Conservation (phyloP, 768 basidiomycete species). For the Leucocoprinus leucothites region DNA sequence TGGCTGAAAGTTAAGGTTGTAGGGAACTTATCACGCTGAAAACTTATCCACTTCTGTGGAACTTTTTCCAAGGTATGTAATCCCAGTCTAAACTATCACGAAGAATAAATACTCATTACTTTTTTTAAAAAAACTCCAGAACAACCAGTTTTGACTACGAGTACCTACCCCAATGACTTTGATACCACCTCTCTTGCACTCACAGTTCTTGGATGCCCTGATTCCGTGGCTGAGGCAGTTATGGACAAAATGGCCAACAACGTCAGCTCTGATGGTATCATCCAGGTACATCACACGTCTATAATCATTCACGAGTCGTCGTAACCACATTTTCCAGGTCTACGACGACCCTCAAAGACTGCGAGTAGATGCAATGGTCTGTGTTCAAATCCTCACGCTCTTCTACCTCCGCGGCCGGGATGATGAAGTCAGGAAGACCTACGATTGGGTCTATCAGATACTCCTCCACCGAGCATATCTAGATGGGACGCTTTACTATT, state of each 20-base stretch:
- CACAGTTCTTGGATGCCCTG: conserved; percentile 33
- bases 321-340: conserved; percentile 29
- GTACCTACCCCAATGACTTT: conserved; percentile 49
- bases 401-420: conserved; percentile 52
- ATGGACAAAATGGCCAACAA: conserved; percentile 59
- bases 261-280: conserved; percentile 47
- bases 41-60: conserved; percentile 43
- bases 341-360: conserved; percentile 51
- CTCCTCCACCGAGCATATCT: conserved; percentile 50
- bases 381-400: conserved; percentile 46
- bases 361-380: conserved; percentile 52
- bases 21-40: conserved; percentile 42
- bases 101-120: too few species aligned
- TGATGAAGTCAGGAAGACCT: conserved; percentile 37
- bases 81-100: too few species aligned
- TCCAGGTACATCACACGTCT: conserved; percentile 27
- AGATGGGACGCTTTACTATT: conserved; percentile 54
- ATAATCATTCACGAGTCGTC: not conserved
- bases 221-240: conserved; percentile 33
- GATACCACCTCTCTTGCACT: conserved; percentile 57
- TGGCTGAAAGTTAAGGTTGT: not conserved
- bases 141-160: conserved; percentile 40
- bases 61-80: conserved; percentile 47
- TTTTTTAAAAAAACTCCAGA: conserved; percentile 18
- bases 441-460: conserved; percentile 47